phyloP scores from a whole-genome alignment of 176 grass and related monocot species.

The Raddia distichophylla region DNA sequence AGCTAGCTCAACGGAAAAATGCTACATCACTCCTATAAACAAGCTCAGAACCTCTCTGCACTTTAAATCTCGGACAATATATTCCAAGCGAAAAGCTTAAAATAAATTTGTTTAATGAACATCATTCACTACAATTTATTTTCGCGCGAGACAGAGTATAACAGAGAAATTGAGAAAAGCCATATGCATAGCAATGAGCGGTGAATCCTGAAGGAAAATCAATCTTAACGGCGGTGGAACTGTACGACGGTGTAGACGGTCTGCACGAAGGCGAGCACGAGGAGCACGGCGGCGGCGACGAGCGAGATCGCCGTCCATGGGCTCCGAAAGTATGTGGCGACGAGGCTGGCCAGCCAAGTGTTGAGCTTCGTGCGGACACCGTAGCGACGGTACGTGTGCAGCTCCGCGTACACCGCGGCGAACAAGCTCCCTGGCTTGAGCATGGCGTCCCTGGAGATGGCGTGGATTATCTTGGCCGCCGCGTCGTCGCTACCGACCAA shows the following conservation, averaged over 20 bases:
- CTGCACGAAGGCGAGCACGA: slow-evolving; percentile 44
- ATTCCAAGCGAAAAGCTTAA: too few relatives aligned
- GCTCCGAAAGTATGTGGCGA: slow-evolving; percentile 51
- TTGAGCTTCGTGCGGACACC: slow-evolving; percentile 19
- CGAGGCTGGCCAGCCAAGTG: slow-evolving; percentile 42
- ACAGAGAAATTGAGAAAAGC: too few relatives aligned
- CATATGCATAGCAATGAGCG: too few relatives aligned
- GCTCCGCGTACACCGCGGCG: background rate
- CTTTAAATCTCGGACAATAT: too few relatives aligned
- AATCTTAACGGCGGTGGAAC: background rate
- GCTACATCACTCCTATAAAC: too few relatives aligned
- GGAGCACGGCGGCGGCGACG: slow-evolving; percentile 37
- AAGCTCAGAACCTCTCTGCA: too few relatives aligned
- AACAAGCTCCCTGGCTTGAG: background rate
- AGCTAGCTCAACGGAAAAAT: too few relatives aligned
- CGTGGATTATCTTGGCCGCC: slow-evolving; percentile 37
- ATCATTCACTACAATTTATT: too few relatives aligned
- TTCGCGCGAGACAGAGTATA: too few relatives aligned
- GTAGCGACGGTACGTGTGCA: slow-evolving; percentile 30
- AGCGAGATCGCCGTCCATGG: slow-evolving; percentile 56
- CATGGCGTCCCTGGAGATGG: slow-evolving; percentile 34
- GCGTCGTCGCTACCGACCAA: slow-evolving; percentile 16
- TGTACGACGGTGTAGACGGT: slow-evolving; percentile 34
- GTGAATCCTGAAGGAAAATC: too few relatives aligned
- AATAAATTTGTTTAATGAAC: too few relatives aligned